Conservation (phyloP, 352 stramenopile species). For the Discostella stelligera region DNA sequence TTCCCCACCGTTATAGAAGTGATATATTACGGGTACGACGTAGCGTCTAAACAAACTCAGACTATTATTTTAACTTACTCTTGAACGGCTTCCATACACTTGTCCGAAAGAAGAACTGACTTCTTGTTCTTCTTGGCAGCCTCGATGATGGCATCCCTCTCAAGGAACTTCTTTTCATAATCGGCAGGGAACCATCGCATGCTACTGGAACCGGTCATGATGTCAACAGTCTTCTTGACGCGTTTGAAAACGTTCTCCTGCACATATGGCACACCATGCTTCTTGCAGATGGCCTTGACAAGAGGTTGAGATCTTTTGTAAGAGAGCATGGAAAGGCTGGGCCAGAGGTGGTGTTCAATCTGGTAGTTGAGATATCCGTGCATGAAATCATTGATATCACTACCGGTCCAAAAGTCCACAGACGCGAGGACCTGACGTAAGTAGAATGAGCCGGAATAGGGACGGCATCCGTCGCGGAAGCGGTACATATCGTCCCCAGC, state of each 20-base stretch:
- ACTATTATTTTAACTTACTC: conserved; percentile 18
- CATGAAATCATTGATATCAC: conserved; percentile 89
- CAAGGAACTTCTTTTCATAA: conserved; percentile 60
- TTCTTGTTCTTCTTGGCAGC: conserved; percentile 49
- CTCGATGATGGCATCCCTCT: conserved; percentile 51
- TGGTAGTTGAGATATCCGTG: conserved; percentile 96
- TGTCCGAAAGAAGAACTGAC: conserved; percentile 41
- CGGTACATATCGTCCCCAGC: conserved; percentile 83
- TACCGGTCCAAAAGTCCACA: conserved; percentile 76
- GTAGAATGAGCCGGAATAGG: conserved; percentile 81
- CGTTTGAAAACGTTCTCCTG: conserved; percentile 81
- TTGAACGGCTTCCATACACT: conserved; percentile 41
- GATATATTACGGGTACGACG: too few species aligned
- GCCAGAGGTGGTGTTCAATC: conserved; percentile 91
- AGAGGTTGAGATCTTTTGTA: conserved; percentile 80
- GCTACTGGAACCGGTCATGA: conserved; percentile 78
- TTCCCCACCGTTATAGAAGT: too few species aligned
- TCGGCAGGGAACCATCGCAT: conserved; percentile 80
- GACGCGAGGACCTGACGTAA: conserved; percentile 81
- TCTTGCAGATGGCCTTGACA: conserved; percentile 79
- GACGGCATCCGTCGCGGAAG: conserved; percentile 78
- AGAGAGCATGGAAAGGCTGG: conserved; percentile 82
- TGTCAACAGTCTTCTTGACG: conserved; percentile 81
- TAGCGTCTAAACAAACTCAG: neutral
- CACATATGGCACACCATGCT: conserved; percentile 82